Base-by-base conservation (phyloP, 148 eudicot species). In the Tetragonia tetragonoides region DNA sequence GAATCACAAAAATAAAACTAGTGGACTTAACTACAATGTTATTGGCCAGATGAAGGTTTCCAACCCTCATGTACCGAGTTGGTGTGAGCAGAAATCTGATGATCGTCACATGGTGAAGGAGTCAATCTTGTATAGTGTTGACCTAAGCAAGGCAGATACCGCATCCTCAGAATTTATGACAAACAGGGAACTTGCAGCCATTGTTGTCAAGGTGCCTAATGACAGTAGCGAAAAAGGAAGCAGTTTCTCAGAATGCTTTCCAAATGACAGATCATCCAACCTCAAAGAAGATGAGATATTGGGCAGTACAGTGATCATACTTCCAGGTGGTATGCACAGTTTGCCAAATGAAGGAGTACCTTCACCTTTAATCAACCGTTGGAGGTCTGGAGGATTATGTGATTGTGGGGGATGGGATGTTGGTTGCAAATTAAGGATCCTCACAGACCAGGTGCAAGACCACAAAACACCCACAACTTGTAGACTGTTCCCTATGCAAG, bases 321-420 rank as follows among this genome's bases (percentile, higher is more conserved):
- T 95, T 61, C 94, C 98, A 34, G 90, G 89, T 80, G 99, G 88
- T 7, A 78, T 80, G 84, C 98, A 95, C 70, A 80, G 92, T 60
- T 64, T 85, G 74, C 97, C 98, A 44, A 81, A 72, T 65, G 81
- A 76, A 68, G 97, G 97, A 44, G 81, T 75, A 44, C 94, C 97
- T 69, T 90, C 97, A 4, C 81, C 96, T 40, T 88, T 95, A 83
- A 86, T 89, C 28, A 83, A 86, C 60, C 81, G 98, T 54, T 95
- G 98, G 98, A 92, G 81, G 82, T 77, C 94, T 49, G 92, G 97
- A 15, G 98, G 98, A 56, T 83, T 57, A n/a, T 95, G 98, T 73
- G 98, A 92, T 74, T 95, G 98, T 82, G 98, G 97, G 75, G 98
- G 98, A 10, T 95, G 98, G 98, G 98, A 95, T 72, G 77, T 89